These are phyloP conservation scores for Fusarium sp. DNA, from an alignment of 2,329 filamentous ascomycete species.

Conservation along the genomic window DNA sequence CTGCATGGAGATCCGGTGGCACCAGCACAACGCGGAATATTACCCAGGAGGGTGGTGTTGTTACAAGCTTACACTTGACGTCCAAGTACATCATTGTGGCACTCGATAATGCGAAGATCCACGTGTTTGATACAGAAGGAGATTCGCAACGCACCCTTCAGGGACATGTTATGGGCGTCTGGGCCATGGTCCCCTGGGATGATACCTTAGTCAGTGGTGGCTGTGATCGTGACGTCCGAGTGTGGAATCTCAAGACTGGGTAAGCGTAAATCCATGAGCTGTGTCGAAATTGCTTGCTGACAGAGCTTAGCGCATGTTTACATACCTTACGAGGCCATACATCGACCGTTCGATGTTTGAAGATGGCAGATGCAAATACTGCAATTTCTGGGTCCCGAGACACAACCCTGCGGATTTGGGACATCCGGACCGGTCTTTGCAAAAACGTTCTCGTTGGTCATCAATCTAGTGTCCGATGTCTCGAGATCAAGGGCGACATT, in stretches of 20 bases:
- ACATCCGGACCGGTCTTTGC: conserved; percentile 88
- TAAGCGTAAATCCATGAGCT: conserved; percentile 59
- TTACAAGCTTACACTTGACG: conserved; percentile 94
- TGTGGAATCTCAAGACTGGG: conserved; percentile 97
- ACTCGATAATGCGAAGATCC: conserved; percentile 97
- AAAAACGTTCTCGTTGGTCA: conserved; percentile 93
- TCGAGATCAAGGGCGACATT: conserved; percentile 96
- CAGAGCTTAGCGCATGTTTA: conserved; percentile 70
- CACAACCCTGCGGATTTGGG: conserved; percentile 95
- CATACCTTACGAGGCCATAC: conserved; percentile 94
- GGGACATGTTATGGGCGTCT: conserved; percentile 98
- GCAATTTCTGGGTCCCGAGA: conserved; percentile 97
- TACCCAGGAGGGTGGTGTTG: conserved; percentile 95
- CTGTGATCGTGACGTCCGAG: conserved; percentile 94
- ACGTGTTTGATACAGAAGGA: conserved; percentile 95
- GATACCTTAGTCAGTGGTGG: conserved; percentile 95
- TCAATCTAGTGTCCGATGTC: conserved; percentile 92
- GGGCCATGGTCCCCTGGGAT: conserved; percentile 99
- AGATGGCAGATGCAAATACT: conserved; percentile 95
- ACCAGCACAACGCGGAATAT: conserved; percentile 86
- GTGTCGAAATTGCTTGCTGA: conserved; percentile 33
- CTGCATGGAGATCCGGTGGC: conserved; percentile 95
- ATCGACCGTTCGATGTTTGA: conserved; percentile 94
- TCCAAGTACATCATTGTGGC: conserved; percentile 97
- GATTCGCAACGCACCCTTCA: conserved; percentile 89